Percentiles rank a stretch among this genome's conserved stretches.
These are phyloP conservation scores for Ilyonectria robusta DNA, from an alignment of 2,329 filamentous ascomycete species.

Conservation along the genomic window DNA sequence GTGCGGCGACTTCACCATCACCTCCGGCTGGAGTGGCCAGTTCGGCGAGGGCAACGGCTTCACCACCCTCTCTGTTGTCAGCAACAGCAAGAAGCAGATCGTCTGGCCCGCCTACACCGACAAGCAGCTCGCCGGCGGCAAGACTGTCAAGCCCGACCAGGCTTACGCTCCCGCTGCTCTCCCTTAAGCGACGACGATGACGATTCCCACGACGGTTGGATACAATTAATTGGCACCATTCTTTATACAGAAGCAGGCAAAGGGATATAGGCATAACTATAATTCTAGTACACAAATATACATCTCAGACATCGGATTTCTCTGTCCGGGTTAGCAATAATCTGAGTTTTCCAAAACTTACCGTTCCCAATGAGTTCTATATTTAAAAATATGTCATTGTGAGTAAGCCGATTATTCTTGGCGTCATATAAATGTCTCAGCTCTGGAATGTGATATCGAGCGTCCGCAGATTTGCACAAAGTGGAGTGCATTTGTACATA, in stretches of 20 bases:
- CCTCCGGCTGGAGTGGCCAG: constrained; percentile 69
- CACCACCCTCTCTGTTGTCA: constrained; percentile 66
- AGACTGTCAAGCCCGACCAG: constrained; percentile 64
- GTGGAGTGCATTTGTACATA: background rate
- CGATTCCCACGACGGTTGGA: background rate
- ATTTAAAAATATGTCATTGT: background rate
- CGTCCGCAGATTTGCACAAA: background rate
- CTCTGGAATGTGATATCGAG: background rate
- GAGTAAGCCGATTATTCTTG: background rate
- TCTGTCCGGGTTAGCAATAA: constrained; percentile 11
- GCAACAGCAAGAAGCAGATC: constrained; percentile 60
- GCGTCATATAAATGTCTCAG: background rate
- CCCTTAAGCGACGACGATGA: constrained; percentile 29
- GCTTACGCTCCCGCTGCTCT: constrained; percentile 56
- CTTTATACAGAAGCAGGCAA: background rate
- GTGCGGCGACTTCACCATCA: constrained; percentile 67
- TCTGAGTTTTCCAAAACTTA: constrained; percentile 4
- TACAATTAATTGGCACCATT: background rate
- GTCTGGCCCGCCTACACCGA: constrained; percentile 69
- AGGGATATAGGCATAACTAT: constrained; percentile 1
- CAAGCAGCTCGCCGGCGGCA: constrained; percentile 60
- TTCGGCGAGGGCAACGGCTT: constrained; percentile 68
- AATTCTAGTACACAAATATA: constrained; percentile 10
- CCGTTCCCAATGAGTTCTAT: background rate
- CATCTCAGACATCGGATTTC: background rate